Percentiles rank a stretch among this genome's conserved stretches.
Evolutionary conservation across 2,329 filamentous ascomycete genomes (phyloP).

Genomic region (Apiospora malaysiana): DNA sequence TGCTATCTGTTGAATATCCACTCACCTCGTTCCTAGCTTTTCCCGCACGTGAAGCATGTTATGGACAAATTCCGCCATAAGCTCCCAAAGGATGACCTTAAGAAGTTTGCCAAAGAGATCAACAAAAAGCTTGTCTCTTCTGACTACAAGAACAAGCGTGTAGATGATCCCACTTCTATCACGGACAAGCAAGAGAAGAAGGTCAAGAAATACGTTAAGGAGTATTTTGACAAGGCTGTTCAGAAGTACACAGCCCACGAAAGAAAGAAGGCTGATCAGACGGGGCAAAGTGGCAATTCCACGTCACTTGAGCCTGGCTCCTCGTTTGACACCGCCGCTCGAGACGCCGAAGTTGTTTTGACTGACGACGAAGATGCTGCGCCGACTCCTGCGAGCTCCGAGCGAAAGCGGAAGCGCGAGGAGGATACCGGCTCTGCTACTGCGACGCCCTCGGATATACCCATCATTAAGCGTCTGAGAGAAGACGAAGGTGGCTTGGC

Average conservation of each 20-base stretch:
- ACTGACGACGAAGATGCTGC: slow-evolving; percentile 51
- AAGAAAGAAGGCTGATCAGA: slow-evolving; percentile 61
- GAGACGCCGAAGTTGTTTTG: slow-evolving; percentile 43
- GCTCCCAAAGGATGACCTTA: slow-evolving; percentile 79
- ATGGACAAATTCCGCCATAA: slow-evolving; percentile 87
- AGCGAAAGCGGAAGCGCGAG: slow-evolving; percentile 70
- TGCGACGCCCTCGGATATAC: slow-evolving; percentile 60
- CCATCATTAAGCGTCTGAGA: slow-evolving; percentile 58
- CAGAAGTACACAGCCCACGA: slow-evolving; percentile 74
- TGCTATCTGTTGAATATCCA: neutral
- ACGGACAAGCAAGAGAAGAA: slow-evolving; percentile 79
- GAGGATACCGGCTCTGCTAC: slow-evolving; percentile 48
- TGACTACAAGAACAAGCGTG: slow-evolving; percentile 89
- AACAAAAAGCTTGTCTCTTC: slow-evolving; percentile 89
- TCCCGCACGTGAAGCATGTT: slow-evolving; percentile 83
- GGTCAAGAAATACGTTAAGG: slow-evolving; percentile 81
- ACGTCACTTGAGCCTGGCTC: slow-evolving; percentile 27
- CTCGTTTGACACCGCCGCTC: slow-evolving; percentile 25
- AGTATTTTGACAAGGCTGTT: slow-evolving; percentile 87
- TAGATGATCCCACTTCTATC: slow-evolving; percentile 78
- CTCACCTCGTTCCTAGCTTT: slow-evolving; percentile 60
- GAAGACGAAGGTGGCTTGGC: slow-evolving; percentile 50
- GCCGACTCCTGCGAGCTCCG: slow-evolving; percentile 53
- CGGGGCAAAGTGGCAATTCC: slow-evolving; percentile 36
- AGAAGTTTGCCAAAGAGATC: slow-evolving; percentile 69